These are phyloP conservation scores for Diaporthe capsici DNA, from an alignment of 2,329 filamentous ascomycete genomes.

Conservation along the genomic window DNA sequence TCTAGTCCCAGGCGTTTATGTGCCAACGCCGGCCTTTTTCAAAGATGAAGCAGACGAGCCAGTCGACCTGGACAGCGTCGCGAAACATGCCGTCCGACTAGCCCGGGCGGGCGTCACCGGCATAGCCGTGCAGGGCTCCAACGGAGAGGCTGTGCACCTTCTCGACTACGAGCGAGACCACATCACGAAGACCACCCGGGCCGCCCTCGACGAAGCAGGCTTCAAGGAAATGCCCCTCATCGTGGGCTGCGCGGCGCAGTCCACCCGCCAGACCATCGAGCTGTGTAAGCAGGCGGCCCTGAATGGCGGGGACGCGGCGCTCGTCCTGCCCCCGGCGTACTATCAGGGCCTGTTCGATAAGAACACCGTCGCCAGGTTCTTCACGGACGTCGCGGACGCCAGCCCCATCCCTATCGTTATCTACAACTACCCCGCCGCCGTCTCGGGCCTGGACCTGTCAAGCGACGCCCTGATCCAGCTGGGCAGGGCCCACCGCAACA, in stretches of 20 bases:
- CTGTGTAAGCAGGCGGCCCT: conserved; percentile 74
- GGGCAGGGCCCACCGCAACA: conserved; percentile 62
- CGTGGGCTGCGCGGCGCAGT: conserved; percentile 76
- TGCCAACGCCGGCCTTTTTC: conserved; percentile 72
- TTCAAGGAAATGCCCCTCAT: conserved; percentile 73
- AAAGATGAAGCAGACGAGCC: conserved; percentile 59
- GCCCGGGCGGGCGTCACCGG: conserved; percentile 72
- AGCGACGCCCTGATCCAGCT: conserved; percentile 65
- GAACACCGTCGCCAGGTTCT: conserved; percentile 70
- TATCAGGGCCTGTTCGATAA: conserved; percentile 72
- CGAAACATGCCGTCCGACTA: conserved; percentile 67
- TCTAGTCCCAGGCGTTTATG: conserved; percentile 60
- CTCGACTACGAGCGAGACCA: conserved; percentile 70
- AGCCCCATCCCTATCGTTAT: conserved; percentile 66
- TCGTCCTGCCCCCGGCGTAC: conserved; percentile 78
- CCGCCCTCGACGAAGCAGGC: conserved; percentile 68
- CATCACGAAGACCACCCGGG: conserved; percentile 69
- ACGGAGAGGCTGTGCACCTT: conserved; percentile 77
- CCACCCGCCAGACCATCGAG: conserved; percentile 75
- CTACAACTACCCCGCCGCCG: conserved; percentile 69
- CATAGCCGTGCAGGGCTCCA: conserved; percentile 75
- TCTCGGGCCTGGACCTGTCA: conserved; percentile 65
- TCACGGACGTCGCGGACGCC: conserved; percentile 66
- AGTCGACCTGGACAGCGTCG: conserved; percentile 64
- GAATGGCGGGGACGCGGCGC: conserved; percentile 75